These are phyloP conservation scores for Citrus glauca DNA, from an alignment of 345 rosid genomes.

Conservation along the genomic window DNA sequence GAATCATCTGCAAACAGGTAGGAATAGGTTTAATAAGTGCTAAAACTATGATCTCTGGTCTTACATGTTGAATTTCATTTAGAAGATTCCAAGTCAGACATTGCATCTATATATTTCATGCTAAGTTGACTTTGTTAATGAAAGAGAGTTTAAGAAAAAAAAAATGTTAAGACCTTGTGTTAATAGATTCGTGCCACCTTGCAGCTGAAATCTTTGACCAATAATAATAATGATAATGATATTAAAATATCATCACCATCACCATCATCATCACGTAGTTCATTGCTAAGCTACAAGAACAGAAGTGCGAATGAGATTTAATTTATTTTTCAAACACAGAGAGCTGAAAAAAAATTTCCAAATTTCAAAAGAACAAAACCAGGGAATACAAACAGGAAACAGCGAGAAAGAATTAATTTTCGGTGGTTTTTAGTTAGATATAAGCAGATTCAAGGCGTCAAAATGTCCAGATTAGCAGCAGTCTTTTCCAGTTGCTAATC, in stretches of 20 bases:
- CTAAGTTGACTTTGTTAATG: background rate
- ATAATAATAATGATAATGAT: background rate
- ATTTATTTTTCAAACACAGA: background rate
- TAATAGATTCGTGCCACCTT: background rate
- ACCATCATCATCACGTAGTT: too few relatives aligned
- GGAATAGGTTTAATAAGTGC: too few relatives aligned
- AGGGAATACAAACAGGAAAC: background rate
- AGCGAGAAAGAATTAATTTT: background rate
- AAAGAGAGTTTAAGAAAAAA: too few relatives aligned
- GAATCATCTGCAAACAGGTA: background rate
- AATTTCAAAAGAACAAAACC: background rate
- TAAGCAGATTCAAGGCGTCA: background rate
- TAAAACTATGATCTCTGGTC: background rate
- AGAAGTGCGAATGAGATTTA: background rate
- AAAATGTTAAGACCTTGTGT: background rate
- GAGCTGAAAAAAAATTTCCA: background rate
- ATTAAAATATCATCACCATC: too few relatives aligned
- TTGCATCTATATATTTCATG: background rate
- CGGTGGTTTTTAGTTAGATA: background rate
- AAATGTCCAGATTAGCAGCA: background rate
- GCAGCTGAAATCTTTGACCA: conserved; percentile 4
- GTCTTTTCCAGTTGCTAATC: background rate
- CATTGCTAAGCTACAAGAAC: background rate
- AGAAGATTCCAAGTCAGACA: background rate
- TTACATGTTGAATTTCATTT: background rate